These are phyloP conservation scores for Suhomyces tanzawaensis DNA, from an alignment of 805 yeast species.

Conservation along the genomic window DNA sequence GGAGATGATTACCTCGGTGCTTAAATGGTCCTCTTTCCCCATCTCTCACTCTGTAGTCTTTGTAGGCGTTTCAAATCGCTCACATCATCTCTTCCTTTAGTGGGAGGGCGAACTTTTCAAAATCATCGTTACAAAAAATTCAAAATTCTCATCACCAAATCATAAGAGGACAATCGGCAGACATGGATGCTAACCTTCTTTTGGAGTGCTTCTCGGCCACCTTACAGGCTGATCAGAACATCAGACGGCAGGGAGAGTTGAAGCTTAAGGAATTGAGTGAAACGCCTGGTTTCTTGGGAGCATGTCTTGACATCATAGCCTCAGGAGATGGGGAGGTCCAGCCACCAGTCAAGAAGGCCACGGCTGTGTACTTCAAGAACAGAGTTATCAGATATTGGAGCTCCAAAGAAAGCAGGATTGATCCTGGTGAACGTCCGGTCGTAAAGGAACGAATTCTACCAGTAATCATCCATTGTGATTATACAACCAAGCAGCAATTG, in stretches of 20 bases:
- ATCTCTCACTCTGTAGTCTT: too few relatives aligned
- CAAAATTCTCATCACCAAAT: slow-evolving; percentile 1
- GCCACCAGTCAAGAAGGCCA: slow-evolving; percentile 56
- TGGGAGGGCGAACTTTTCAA: not conserved
- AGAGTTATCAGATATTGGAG: slow-evolving; percentile 65
- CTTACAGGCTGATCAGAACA: slow-evolving; percentile 58
- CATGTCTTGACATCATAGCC: slow-evolving; percentile 73
- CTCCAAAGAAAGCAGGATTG: slow-evolving; percentile 36
- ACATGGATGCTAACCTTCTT: slow-evolving; percentile 67
- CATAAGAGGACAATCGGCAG: not conserved
- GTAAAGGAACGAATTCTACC: slow-evolving; percentile 68
- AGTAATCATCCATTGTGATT: slow-evolving; percentile 41
- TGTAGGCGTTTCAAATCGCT: too few relatives aligned
- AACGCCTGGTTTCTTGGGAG: slow-evolving; percentile 73
- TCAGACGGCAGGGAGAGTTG: slow-evolving; percentile 67
- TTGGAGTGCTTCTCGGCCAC: slow-evolving; percentile 80
- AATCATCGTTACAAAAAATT: slow-evolving; percentile 1
- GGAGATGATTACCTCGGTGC: too few relatives aligned
- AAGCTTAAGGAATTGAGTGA: slow-evolving; percentile 57
- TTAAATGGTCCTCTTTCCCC: too few relatives aligned
- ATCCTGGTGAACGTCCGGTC: slow-evolving; percentile 68
- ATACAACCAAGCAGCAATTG: slow-evolving; percentile 31
- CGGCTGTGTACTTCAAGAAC: slow-evolving; percentile 83
- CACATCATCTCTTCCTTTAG: too few relatives aligned
- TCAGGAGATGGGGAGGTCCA: slow-evolving; percentile 33